A percentile compares a stretch with the other conserved stretches of the same genome.
Conservation (phyloP, 2,329 filamentous ascomycete genomes). For the Hypoxylon sp. region DNA sequence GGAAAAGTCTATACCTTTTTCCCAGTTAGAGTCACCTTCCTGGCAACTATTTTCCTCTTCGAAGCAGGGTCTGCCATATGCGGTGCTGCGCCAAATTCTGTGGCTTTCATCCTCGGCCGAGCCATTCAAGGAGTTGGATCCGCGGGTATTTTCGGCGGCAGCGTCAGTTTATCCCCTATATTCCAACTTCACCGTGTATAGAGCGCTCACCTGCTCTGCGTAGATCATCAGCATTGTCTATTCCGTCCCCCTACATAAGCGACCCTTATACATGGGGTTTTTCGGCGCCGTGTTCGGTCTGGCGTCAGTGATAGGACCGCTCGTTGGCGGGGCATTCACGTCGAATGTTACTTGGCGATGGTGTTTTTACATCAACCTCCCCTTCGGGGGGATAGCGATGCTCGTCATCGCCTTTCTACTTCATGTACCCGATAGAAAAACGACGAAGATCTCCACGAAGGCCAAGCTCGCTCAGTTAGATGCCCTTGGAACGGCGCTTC, state of each 20-base stretch:
- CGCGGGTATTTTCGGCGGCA: constrained; percentile 59
- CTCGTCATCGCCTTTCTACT: constrained; percentile 40
- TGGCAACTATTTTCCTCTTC: constrained; percentile 55
- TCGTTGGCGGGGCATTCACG: constrained; percentile 59
- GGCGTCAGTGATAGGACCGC: constrained; percentile 56
- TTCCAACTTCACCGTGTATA: background rate
- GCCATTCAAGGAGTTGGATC: constrained; percentile 59
- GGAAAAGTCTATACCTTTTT: constrained; percentile 60
- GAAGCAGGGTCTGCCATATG: constrained; percentile 60
- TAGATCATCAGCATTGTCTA: constrained; percentile 33
- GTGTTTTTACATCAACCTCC: constrained; percentile 61
- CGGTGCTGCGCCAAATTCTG: constrained; percentile 58
- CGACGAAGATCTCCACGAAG: constrained; percentile 19
- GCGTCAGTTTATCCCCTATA: constrained; percentile 45
- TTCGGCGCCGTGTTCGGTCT: constrained; percentile 57
- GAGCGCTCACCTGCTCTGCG: background rate
- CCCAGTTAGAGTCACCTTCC: constrained; percentile 55
- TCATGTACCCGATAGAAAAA: constrained; percentile 23
- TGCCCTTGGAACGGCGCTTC: constrained; percentile 34
- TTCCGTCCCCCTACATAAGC: constrained; percentile 43
- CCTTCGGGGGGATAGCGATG: constrained; percentile 51
- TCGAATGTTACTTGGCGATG: constrained; percentile 58
- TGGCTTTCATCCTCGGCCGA: constrained; percentile 60
- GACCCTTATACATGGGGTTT: constrained; percentile 56
- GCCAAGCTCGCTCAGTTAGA: constrained; percentile 40